A percentile compares a stretch with the other conserved stretches of the same genome.
Evolutionary conservation across 1,284 basidiomycete genomes (phyloP).

Genomic region (Hemileia vastatrix): DNA sequence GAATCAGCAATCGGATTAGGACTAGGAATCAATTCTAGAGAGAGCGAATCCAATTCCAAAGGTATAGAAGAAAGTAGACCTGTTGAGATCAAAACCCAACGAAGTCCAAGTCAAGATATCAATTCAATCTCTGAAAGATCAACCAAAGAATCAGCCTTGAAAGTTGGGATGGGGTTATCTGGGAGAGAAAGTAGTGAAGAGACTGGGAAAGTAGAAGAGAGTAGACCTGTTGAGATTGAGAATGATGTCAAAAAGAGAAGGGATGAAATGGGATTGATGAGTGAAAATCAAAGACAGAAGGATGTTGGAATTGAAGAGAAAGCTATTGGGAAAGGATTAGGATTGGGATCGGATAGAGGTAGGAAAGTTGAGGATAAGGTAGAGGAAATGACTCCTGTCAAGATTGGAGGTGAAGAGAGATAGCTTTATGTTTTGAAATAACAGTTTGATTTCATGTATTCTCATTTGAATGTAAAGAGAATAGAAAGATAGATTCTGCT

Average conservation of each 20-base stretch:
- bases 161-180: too few relatives aligned
- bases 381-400: not conserved
- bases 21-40: not conserved
- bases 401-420: not conserved
- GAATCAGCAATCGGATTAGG: not conserved
- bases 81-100: too few relatives aligned
- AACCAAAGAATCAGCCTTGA: too few relatives aligned
- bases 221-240: not conserved
- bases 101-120: too few relatives aligned
- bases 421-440: too few relatives aligned
- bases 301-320: not conserved
- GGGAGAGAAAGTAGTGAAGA: too few relatives aligned
- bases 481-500: too few relatives aligned
- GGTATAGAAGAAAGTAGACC: not conserved
- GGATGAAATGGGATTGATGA: not conserved
- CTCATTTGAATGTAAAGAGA: too few relatives aligned
- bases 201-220: too few relatives aligned
- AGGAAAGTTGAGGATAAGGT: not conserved
- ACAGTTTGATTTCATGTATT: too few relatives aligned
- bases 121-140: too few relatives aligned
- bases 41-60: not conserved
- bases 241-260: not conserved
- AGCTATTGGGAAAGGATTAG: not conserved
- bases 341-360: not conserved
- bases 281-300: not conserved